Percentiles rank a stretch among this genome's conserved stretches.
Evolutionary conservation across 2,329 filamentous ascomycete species (phyloP).

Genomic region (Intubia oerlemansii): DNA sequence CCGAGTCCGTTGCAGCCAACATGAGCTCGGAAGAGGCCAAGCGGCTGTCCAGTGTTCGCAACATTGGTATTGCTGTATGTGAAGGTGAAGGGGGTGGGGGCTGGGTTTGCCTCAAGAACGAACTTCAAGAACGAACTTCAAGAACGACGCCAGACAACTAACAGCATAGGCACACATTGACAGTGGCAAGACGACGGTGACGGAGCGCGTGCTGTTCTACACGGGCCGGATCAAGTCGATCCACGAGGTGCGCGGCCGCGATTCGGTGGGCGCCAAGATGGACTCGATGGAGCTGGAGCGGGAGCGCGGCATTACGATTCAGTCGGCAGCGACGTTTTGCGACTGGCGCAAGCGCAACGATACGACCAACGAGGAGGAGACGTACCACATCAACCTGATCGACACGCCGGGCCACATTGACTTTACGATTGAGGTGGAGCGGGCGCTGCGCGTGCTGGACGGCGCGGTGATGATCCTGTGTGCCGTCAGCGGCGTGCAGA

Average conservation of each 20-base stretch:
- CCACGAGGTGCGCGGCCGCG: conserved; percentile 88
- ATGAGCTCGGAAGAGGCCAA: conserved; percentile 60
- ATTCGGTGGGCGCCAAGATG: conserved; percentile 96
- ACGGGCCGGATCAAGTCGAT: conserved; percentile 93
- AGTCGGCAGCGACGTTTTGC: conserved; percentile 93
- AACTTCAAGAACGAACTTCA: no score
- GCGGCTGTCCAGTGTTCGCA: conserved; percentile 63
- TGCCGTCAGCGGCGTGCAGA: conserved; percentile 91
- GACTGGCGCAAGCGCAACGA: conserved; percentile 75
- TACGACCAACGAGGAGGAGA: conserved; percentile 55
- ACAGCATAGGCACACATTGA: conserved; percentile 99
- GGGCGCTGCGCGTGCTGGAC: conserved; percentile 82
- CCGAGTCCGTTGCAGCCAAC: conserved; percentile 49
- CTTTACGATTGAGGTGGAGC: conserved; percentile 96
- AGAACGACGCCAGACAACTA: no score
- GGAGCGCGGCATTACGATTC: conserved; percentile 97
- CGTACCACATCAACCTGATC: conserved; percentile 95
- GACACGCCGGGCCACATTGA: conserved; percentile 98
- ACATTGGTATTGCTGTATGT: conserved; percentile 99
- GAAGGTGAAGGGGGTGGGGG: no score
- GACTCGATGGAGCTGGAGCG: conserved; percentile 98
- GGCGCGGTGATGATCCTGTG: conserved; percentile 97
- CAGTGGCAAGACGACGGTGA: conserved; percentile 92
- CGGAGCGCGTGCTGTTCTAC: conserved; percentile 93
- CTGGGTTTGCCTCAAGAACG: no score